Evolutionary conservation across 2,329 filamentous ascomycete genomes (phyloP), one percentile per base, ranked within the genome.

Genomic region (Trichophyton verrucosum): DNA sequence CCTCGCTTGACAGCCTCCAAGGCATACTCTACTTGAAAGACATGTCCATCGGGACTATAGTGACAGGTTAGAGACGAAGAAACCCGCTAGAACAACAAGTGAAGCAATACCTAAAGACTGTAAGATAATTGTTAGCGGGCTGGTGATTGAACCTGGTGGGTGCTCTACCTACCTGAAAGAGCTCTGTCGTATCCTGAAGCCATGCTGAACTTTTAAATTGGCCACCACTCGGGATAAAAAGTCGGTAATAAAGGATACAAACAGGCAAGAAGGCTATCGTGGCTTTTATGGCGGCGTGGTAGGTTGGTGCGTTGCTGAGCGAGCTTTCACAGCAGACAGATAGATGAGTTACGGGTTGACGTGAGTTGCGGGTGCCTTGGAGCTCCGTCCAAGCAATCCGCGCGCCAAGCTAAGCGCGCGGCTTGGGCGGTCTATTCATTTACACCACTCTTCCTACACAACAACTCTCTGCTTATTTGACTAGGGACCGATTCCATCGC

Each of bases 1-100:
- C 92, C 94, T 90, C 94, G 81, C 82, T 99, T 99, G 68, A 99
- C 94, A 68, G 94, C 94, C 80, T 99, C 94, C 68, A 95, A 88
- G 61, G 94, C 94, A 83, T 99, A 99, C 82, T 99, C 94, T 72
- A 99, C 94, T 78, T 99, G 94, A 80, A 99, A 99, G 71, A 99
- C 94, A 81, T 99, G 94, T 77, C 94, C 94, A 79, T 99, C 94
- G 72, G 94, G 94, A 84, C 92, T 97, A 72, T 57, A 13, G 3
- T 17, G 22, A 56, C 56, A n/a, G 44, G 73, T 86, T 75, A 85
- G 61, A 53, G 17, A 53, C 2, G 47, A 11, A 36, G 5, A 22
- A 11, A 13, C 79, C 68, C 65, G 62, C 46, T 49, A 58, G 47
- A n/a, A 64, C 57, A 40, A 42, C 47, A 40, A 58, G 13, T 62